Evolutionary conservation across 1,139 yeast genomes (phyloP), one percentile per base, ranked within the genome.

Genomic region (Torulaspora globosa): DNA sequence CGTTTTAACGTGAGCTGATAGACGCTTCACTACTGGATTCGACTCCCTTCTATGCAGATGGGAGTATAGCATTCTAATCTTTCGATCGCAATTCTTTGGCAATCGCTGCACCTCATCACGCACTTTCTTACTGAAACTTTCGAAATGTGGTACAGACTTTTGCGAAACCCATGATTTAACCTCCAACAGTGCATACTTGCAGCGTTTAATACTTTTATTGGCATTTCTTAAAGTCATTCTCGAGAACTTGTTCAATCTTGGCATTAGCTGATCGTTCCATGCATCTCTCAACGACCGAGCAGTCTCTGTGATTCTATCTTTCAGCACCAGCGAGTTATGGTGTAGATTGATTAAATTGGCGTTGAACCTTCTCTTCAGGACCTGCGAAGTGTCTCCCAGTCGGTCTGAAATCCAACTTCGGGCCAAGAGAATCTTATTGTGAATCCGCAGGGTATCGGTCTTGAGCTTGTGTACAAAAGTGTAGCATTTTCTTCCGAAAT

Each of bases 1-100:
- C 5, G 36, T 26, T 18, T 21, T 39, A 21, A 32, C 24, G 12
- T 39, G 32, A 12, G 23, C 31, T 5, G 42, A 31, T 12, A 39
- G 16, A 3, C 42, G 28, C 14, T n/a, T 33, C 8, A 26, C 30
- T 3, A 39, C 19, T 2, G 33, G 18, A 18, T 12, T 15, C 12
- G 42, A 16, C 11, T 24, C 24, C 30, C 34, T 31, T 14, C 31
- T 11, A 6, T 24, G 36, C 10, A 39, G 33, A 14, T 27, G 36
- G 4, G 31, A 24, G 12, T 23, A 26, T 3, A 30, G 32, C 2
- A 15, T 16, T 30, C 16, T 39, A 15, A 26, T 34, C 24, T 32
- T 24, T 26, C 27, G 24, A 14, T 15, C 36, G 11, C 19, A 39
- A 14, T 11, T 14, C 16, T 16, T 26, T 0, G 36, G 15, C 42